phyloP scores from a whole-genome alignment of 441 rosid species.

The Mallotus japonicus region DNA sequence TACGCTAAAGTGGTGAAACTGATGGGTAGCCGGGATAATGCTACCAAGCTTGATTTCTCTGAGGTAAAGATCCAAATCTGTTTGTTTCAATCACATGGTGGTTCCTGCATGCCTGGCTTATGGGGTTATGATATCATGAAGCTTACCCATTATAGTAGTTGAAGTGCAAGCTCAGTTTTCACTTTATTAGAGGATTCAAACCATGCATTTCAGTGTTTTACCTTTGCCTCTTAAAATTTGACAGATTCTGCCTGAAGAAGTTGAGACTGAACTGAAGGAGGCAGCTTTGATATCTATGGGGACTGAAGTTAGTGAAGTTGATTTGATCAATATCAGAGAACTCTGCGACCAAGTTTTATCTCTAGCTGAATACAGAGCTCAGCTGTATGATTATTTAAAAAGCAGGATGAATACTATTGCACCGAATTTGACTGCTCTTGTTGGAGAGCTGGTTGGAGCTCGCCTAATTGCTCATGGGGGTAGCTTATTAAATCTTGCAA shows the following conservation, averaged over 20 bases:
- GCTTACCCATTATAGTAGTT: not conserved
- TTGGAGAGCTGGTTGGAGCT: constrained; percentile 97
- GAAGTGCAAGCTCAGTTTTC: not conserved
- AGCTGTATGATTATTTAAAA: constrained; percentile 79
- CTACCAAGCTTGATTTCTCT: constrained; percentile 85
- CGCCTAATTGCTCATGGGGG: constrained; percentile 93
- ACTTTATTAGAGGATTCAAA: not conserved
- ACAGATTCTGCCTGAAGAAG: constrained; percentile 66
- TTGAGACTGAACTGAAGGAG: constrained; percentile 78
- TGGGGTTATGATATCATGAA: not conserved
- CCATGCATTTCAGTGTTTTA: not conserved
- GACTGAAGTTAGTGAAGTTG: constrained; percentile 82
- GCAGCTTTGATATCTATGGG: constrained; percentile 94
- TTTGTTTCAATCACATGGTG: not conserved
- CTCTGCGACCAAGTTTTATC: constrained; percentile 87
- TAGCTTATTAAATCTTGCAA: constrained; percentile 84
- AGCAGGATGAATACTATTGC: constrained; percentile 90
- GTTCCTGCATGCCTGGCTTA: not conserved
- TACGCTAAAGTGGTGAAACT: constrained; percentile 85
- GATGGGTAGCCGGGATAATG: constrained; percentile 79
- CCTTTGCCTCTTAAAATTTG: constrained; percentile 2
- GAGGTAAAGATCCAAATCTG: constrained; percentile 45
- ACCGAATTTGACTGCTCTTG: constrained; percentile 89
- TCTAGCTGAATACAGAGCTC: constrained; percentile 90
- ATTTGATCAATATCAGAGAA: constrained; percentile 68